These are phyloP conservation scores for Globisporangium heterothallicum DNA, from an alignment of 352 stramenopile genomes.

Conservation along the genomic window DNA sequence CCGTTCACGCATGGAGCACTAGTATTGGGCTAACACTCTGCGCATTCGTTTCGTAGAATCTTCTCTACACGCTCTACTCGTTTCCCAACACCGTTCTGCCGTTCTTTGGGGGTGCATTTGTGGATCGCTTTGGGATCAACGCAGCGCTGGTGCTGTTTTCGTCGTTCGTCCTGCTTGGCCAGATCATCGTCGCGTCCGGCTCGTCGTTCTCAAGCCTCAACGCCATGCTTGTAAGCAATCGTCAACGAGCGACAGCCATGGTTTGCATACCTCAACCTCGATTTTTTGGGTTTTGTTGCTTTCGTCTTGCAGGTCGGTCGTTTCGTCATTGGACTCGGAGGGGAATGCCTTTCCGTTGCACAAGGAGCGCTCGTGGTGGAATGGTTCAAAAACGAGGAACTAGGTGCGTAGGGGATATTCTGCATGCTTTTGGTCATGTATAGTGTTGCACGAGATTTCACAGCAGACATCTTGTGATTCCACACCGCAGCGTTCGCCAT, in stretches of 20 bases:
- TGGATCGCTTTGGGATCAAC: constrained; percentile 84
- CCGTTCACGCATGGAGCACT: neutral
- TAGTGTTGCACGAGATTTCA: neutral
- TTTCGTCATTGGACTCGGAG: constrained; percentile 90
- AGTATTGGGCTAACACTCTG: neutral
- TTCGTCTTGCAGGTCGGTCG: constrained; percentile 73
- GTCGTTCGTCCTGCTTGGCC: constrained; percentile 71
- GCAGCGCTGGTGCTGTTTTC: constrained; percentile 85
- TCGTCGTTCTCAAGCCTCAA: constrained; percentile 75
- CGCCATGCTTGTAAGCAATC: constrained; percentile 56
- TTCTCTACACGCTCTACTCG: constrained; percentile 93
- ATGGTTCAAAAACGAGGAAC: constrained; percentile 92
- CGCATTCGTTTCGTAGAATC: constrained; percentile 46
- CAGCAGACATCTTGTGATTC: neutral
- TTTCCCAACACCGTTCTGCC: constrained; percentile 91
- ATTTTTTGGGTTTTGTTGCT: too few species aligned
- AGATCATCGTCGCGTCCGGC: constrained; percentile 86
- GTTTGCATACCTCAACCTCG: too few species aligned
- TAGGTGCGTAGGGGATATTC: too few species aligned
- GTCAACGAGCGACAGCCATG: too few species aligned
- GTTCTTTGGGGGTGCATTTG: constrained; percentile 91
- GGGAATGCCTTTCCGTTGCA: constrained; percentile 88
- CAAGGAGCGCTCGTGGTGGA: constrained; percentile 87
- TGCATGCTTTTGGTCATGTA: too few species aligned
- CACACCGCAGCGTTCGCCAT: constrained; percentile 71